Base-by-base conservation (phyloP, 768 basidiomycete species). In the Terana coerulea region DNA sequence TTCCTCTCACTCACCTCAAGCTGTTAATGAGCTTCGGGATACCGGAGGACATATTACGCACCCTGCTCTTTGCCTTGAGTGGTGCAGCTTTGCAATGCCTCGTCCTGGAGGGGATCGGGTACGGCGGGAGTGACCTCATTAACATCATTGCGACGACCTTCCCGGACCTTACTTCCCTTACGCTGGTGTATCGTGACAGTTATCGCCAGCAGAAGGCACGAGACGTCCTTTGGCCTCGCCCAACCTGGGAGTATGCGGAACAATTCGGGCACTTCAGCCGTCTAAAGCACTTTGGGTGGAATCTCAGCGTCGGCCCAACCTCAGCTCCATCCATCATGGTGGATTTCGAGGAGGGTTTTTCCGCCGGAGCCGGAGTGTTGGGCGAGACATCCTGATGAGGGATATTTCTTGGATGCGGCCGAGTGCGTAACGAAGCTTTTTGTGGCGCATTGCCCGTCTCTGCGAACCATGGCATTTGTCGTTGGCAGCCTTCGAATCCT, bases 391-490 rank as follows among this genome's bases (percentile, higher is more conserved):
- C 6, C 35, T 5, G 35, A 37, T 14, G 35, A 14, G 6, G 15
- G 15, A 14, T 14, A 37, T 15, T 14, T 19, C 5, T 6, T 37
- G 6, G 35, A 37, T 37, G 35, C 15, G 6, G 35, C 15, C 5
- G 35, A 37, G 6, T 14, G 15, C 35, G 15, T 37, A 14, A 5
- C 15, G 6, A 14, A 5, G 15, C 35, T 37, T 5, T 37, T 37
- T n/a, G 35, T 19, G 15, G 35, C 5, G 15, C 35, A 19, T 19
- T 37, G 35, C 15, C 35, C 35, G 35, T 6, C 35, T 5, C 35
- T 83, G 79, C 37, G 70, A 67, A n/a, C 6, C 15, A 14, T 37
- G 15, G 35, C 35, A 19, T 37, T 37, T n/a, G n/a, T n/a, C n/a
- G n/a, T n/a, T n/a, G n/a, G n/a, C n/a, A n/a, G n/a, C n/a, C n/a